Base-by-base conservation (phyloP, 768 basidiomycete genomes). In the Pholiota microspora region DNA sequence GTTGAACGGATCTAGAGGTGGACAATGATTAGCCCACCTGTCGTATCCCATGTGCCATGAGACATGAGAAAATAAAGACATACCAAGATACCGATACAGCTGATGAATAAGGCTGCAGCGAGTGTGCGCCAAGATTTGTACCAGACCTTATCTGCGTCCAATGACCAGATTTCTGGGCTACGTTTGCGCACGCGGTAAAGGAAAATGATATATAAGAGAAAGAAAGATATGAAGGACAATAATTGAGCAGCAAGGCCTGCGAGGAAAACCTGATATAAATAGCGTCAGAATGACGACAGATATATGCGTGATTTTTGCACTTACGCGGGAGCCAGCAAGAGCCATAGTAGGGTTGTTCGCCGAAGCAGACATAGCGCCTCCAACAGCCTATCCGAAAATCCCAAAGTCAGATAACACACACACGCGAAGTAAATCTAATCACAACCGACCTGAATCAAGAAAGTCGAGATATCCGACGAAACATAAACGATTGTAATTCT, bases 71-170 rank as follows among this genome's bases (percentile, higher is more conserved):
- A 40, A 36, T 6, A 15, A n/a, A 21, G 23, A 72, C 81, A 45
- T 54, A 88, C 86, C 54, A 88, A 64, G 56, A 89, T 83, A 8
- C 86, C 83, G 23, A 82, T 58, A 54, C 82, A 86, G 62, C 84
- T 86, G 47, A 85, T 40, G 12, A 70, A 56, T 54, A 88, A 62
- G 2, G 78, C 79, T 6, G 52, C 66, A 15, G 77, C 77, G n/a
- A 90, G 68, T 4, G 78, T 62, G 10, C 80, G 74, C 86, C 87
- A 88, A 60, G 85, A 80, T 7, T 68, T 65, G 59, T 77, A 73
- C 84, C 81, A 85, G 29, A 64, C 60, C 56, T 70, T 67, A 16
- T 36, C 65, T 3, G 55, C 57, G 60, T 79, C 75, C 48, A 62
- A 62, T 3, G 58, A 57, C 78, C 80, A 85, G 1, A 69, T 63